A percentile compares a stretch with the other conserved stretches of the same genome.
phyloP scores from a whole-genome alignment of 1,139 yeast genomes.

The Geotrichum europaeum region DNA sequence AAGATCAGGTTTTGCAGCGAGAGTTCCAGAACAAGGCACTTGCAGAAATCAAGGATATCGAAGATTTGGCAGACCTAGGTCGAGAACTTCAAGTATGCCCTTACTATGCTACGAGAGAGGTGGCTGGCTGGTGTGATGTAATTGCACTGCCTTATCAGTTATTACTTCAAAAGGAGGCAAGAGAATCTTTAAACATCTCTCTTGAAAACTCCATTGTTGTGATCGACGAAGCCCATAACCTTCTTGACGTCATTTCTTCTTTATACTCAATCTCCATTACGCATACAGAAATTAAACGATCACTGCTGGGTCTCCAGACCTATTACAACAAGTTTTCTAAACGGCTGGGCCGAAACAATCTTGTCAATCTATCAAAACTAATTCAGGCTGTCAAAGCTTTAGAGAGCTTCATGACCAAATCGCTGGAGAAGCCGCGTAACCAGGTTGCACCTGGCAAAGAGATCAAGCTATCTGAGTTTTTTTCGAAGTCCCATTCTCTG shows the following conservation, averaged over 20 bases:
- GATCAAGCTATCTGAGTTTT: conserved; percentile 48
- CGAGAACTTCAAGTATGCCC: conserved; percentile 60
- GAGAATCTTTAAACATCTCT: conserved; percentile 55
- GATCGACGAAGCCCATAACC: conserved; percentile 90
- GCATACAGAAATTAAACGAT: conserved; percentile 42
- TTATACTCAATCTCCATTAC: conserved; percentile 61
- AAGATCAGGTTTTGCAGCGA: conserved; percentile 34
- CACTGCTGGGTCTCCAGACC: conserved; percentile 44
- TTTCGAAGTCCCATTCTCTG: conserved; percentile 49
- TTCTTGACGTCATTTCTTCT: conserved; percentile 68
- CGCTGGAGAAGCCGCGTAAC: conserved; percentile 25
- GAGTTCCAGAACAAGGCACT: conserved; percentile 57
- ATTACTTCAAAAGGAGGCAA: conserved; percentile 56
- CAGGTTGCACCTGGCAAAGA: conserved; percentile 48
- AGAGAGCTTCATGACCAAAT: conserved; percentile 41
- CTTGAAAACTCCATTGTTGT: conserved; percentile 62
- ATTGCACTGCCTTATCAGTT: conserved; percentile 83
- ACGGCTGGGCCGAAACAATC: conserved; percentile 65
- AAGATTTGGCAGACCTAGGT: conserved; percentile 66
- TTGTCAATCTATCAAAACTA: conserved; percentile 63
- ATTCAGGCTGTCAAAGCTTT: conserved; percentile 52
- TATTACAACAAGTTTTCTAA: conserved; percentile 58
- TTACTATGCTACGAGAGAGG: conserved; percentile 60
- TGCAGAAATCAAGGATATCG: conserved; percentile 70
- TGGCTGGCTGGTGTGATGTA: conserved; percentile 51